These are phyloP conservation scores for Candida glucosophila DNA, from an alignment of 1,139 yeast species.

Conservation along the genomic window DNA sequence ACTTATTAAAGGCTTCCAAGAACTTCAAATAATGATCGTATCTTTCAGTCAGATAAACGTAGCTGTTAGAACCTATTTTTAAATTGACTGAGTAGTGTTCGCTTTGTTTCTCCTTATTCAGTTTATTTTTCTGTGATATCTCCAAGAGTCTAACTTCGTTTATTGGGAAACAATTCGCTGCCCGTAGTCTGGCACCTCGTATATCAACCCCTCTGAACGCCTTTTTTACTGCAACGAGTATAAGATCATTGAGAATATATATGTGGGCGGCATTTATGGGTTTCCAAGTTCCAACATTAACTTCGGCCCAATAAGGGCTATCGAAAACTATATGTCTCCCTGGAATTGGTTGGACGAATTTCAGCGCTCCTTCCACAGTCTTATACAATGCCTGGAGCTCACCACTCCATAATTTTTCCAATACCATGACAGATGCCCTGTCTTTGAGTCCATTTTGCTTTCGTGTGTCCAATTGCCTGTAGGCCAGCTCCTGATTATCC, in stretches of 20 bases:
- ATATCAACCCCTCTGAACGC: slow-evolving; percentile 13
- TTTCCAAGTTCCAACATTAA: slow-evolving; percentile 83
- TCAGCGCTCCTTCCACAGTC: slow-evolving; percentile 87
- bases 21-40: slow-evolving; percentile 52
- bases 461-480: neutral
- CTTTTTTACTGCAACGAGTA: slow-evolving; percentile 62
- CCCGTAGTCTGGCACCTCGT: slow-evolving; percentile 50
- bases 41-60: slow-evolving; percentile 59
- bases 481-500: slow-evolving; percentile 2
- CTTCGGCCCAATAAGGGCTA: slow-evolving; percentile 80
- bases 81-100: slow-evolving; percentile 38
- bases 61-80: slow-evolving; percentile 39
- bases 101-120: slow-evolving; percentile 13
- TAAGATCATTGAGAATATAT: slow-evolving; percentile 68
- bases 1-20: slow-evolving; percentile 52
- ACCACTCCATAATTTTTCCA: slow-evolving; percentile 75
- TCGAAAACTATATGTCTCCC: slow-evolving; percentile 79
- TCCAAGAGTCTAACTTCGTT: slow-evolving; percentile 52
- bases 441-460: slow-evolving; percentile 18
- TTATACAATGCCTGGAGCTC: slow-evolving; percentile 67
- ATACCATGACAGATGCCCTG: slow-evolving; percentile 60
- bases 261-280: slow-evolving; percentile 70
- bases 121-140: slow-evolving; percentile 9
- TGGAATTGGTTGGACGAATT: slow-evolving; percentile 64
- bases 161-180: slow-evolving; percentile 75